phyloP scores from a whole-genome alignment of 1,139 yeast species.

The Cylindricascospora bacillispora region DNA sequence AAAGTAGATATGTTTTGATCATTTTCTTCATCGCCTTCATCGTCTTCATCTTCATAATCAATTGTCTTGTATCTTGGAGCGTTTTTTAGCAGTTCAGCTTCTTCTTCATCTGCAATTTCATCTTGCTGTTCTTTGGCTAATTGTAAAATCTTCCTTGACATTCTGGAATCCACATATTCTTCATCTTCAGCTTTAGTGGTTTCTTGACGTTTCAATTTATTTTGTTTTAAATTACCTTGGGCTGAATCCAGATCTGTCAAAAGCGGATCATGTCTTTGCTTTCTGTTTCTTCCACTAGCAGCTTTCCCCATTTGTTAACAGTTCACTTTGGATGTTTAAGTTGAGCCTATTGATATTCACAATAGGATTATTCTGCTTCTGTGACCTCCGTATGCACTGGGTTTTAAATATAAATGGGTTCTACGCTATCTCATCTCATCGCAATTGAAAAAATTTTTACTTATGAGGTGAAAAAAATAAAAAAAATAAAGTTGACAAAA shows the following conservation, averaged over 20 bases:
- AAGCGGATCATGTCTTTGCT: slow-evolving; percentile 62
- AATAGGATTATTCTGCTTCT: too few species aligned
- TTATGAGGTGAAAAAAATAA: too few species aligned
- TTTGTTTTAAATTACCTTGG: slow-evolving; percentile 52
- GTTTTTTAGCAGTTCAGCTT: slow-evolving; percentile 21
- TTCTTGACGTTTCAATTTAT: slow-evolving; percentile 22
- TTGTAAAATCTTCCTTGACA: slow-evolving; percentile 76
- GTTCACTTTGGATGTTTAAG: too few species aligned
- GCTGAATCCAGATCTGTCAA: slow-evolving; percentile 62
- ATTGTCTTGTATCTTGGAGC: slow-evolving; percentile 20
- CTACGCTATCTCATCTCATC: too few species aligned
- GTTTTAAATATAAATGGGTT: too few species aligned
- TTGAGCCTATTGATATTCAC: too few species aligned
- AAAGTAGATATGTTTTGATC: slow-evolving; percentile 36
- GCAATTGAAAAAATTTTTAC: too few species aligned
- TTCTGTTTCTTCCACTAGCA: slow-evolving; percentile 36
- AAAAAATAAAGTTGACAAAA: too few species aligned
- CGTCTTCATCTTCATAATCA: slow-evolving; percentile 16
- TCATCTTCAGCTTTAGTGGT: slow-evolving; percentile 36
- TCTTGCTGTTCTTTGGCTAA: slow-evolving; percentile 88
- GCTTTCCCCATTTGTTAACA: slow-evolving; percentile 70
- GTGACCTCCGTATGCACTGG: too few species aligned
- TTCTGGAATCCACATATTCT: slow-evolving; percentile 62
- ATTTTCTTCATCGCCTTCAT: slow-evolving; percentile 33
- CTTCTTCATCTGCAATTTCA: slow-evolving; percentile 43